A percentile compares a stretch with the other conserved stretches of the same genome.
Evolutionary conservation across 139 green algal species (phyloP).

Genomic region (Edaphochlamys debaryana): DNA sequence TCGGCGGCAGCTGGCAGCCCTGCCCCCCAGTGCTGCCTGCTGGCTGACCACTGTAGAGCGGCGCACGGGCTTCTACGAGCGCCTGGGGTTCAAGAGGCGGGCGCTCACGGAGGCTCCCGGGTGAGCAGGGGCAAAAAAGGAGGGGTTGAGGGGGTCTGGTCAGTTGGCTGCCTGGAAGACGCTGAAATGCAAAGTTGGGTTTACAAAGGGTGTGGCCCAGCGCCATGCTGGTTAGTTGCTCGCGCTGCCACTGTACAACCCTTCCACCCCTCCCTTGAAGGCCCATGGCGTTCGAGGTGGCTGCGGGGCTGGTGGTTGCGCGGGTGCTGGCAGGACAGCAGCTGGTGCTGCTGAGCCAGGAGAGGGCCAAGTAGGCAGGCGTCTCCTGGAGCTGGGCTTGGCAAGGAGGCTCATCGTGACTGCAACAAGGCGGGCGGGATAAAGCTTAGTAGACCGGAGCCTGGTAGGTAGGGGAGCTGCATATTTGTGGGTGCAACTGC

Average conservation of each 20-base stretch:
- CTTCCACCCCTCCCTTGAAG: not conserved
- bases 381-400: too few species aligned
- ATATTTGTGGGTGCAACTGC: too few species aligned
- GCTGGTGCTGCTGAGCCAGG: slow-evolving; percentile 25
- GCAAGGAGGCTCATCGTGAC: too few species aligned
- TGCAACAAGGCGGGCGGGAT: too few species aligned
- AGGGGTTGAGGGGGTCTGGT: not conserved
- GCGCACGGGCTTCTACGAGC: slow-evolving; percentile 1
- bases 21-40: not conserved
- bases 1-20: not conserved
- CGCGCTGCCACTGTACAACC: not conserved
- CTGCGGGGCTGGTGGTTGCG: not conserved
- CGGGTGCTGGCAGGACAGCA: slow-evolving; percentile 5
- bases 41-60: slow-evolving; percentile 19
- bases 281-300: slow-evolving; percentile 13
- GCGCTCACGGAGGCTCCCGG: slow-evolving; percentile 8
- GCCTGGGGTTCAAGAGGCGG: slow-evolving; percentile 7
- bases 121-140: not conserved
- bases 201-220: not conserved
- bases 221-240: not conserved
- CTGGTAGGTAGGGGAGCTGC: too few species aligned
- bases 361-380: too few species aligned
- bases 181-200: not conserved
- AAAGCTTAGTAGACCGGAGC: too few species aligned
- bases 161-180: too few species aligned